Base-by-base conservation (phyloP, 2,329 filamentous ascomycete species). In the Xylariomycetidae sp. region DNA sequence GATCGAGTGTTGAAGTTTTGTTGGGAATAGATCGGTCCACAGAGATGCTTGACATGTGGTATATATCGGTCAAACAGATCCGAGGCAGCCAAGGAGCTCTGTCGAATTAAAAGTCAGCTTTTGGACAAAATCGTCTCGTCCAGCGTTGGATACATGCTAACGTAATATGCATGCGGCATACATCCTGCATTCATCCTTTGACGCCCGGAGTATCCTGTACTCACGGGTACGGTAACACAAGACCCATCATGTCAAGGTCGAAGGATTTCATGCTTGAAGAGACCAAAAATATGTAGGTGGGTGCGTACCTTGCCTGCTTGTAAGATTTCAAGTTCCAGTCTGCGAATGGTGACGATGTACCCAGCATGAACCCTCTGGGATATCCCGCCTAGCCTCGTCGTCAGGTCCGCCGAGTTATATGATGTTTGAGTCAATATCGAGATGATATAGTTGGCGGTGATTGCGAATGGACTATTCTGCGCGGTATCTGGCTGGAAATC, bases 321-420 rank as follows among this genome's bases (percentile, higher is more conserved):
- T 31, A 76, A 59, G 4, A 75, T 46, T 37, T 74, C 69, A 13
- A 77, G 50, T 49, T 77, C 73, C 2, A 73, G 51, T 28, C 62
- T 63, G 11, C 73, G 63, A 13, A 66, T 55, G 12, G 64, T 69
- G 11, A 43, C 49, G 14, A 69, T 55, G 26, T 48, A 50, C 7
- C 61, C 62, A n/a, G 46, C 50, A 18, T 48, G 49, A 31, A 68
- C 50, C 11, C 54, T 58, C 25, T 57, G 51, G 16, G 55, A 41
- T 5, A 74, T 50, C 4, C 48, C 46, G 19, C 51, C 40, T 17
- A 74, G 48, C 19, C 53, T 53, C 4, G 44, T 37, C 5, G 48
- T 33, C 16, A 72, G 54, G 3, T 40, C 44, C 5, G 54, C 46
- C 1, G 46, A 50, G 12, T 58, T 45, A 6, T 45, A 35, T 33